These are phyloP conservation scores for Calonectria fujianensis DNA, from an alignment of 2,329 filamentous ascomycete species.

Conservation along the genomic window DNA sequence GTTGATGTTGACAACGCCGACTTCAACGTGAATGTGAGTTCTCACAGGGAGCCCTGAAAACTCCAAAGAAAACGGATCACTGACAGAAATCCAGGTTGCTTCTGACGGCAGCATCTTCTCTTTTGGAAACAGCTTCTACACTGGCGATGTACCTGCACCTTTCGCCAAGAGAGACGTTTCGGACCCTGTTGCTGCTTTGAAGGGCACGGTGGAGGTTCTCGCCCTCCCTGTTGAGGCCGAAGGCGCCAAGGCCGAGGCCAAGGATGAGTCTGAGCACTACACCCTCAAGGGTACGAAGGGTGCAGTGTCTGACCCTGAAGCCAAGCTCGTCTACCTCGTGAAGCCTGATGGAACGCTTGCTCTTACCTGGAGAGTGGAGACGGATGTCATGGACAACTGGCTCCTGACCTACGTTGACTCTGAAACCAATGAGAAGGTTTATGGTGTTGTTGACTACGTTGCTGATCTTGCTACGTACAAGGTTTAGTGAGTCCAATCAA, in stretches of 20 bases:
- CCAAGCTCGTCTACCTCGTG: slow-evolving; percentile 73
- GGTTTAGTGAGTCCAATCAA: slow-evolving; percentile 63
- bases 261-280: slow-evolving; percentile 56
- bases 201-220: slow-evolving; percentile 61
- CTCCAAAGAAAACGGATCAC: not conserved
- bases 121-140: slow-evolving; percentile 70
- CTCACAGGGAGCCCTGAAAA: accelerated
- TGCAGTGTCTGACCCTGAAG: slow-evolving; percentile 71
- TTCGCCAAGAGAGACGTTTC: slow-evolving; percentile 64
- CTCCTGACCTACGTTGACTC: slow-evolving; percentile 76
- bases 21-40: slow-evolving; percentile 76
- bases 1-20: slow-evolving; percentile 77
- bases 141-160: slow-evolving; percentile 64
- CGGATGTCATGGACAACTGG: slow-evolving; percentile 74
- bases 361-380: slow-evolving; percentile 76
- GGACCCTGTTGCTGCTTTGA: slow-evolving; percentile 66
- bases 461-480: slow-evolving; percentile 71
- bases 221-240: slow-evolving; percentile 57
- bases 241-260: slow-evolving; percentile 52
- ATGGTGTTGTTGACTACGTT: slow-evolving; percentile 75
- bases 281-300: slow-evolving; percentile 69
- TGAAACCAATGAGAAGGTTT: slow-evolving; percentile 65
- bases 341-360: slow-evolving; percentile 67
- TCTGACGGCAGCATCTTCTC: slow-evolving; percentile 74
- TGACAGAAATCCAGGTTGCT: slow-evolving; percentile 61